A percentile compares a stretch with the other conserved stretches of the same genome.
phyloP scores from a whole-genome alignment of 495 filamentous ascomycete genomes.

The Coniosporium apollinis region DNA sequence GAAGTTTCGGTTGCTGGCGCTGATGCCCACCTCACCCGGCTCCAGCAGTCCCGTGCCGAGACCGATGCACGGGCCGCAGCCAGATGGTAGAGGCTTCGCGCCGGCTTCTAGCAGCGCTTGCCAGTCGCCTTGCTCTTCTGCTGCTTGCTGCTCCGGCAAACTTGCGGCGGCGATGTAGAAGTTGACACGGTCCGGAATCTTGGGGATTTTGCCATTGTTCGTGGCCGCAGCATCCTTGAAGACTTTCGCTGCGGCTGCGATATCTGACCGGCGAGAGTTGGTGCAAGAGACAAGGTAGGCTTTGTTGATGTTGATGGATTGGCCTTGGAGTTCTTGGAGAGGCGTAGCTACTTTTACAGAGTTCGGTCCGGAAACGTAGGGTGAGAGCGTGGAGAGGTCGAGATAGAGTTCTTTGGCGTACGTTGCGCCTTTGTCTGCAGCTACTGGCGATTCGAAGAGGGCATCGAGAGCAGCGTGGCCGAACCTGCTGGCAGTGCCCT shows the following conservation, averaged over 20 bases:
- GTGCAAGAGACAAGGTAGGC: constrained; percentile 89
- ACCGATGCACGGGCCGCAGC: constrained; percentile 85
- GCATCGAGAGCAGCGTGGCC: constrained; percentile 54
- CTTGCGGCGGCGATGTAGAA: constrained; percentile 92
- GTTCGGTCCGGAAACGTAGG: constrained; percentile 81
- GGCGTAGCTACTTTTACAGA: constrained; percentile 80
- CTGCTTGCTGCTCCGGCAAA: constrained; percentile 54
- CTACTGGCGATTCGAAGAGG: constrained; percentile 46
- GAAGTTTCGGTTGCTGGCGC: constrained; percentile 80
- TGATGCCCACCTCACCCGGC: constrained; percentile 77
- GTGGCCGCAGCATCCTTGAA: constrained; percentile 59
- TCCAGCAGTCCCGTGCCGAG: constrained; percentile 73
- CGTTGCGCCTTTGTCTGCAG: constrained; percentile 56
- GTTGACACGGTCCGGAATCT: constrained; percentile 61
- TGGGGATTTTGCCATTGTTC: constrained; percentile 38
- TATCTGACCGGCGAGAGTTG: constrained; percentile 69
- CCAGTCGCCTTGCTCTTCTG: constrained; percentile 79
- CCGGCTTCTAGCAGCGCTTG: constrained; percentile 68
- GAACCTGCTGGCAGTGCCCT: constrained; percentile 32
- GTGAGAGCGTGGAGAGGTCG: constrained; percentile 68
- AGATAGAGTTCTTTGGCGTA: constrained; percentile 72
- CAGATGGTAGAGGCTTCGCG: constrained; percentile 54
- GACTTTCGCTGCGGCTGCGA: constrained; percentile 67
- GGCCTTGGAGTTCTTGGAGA: constrained; percentile 49
- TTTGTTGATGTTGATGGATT: constrained; percentile 63